These are phyloP conservation scores for Kwoniella botswanensis DNA, from an alignment of 768 basidiomycete species.

Conservation along the genomic window DNA sequence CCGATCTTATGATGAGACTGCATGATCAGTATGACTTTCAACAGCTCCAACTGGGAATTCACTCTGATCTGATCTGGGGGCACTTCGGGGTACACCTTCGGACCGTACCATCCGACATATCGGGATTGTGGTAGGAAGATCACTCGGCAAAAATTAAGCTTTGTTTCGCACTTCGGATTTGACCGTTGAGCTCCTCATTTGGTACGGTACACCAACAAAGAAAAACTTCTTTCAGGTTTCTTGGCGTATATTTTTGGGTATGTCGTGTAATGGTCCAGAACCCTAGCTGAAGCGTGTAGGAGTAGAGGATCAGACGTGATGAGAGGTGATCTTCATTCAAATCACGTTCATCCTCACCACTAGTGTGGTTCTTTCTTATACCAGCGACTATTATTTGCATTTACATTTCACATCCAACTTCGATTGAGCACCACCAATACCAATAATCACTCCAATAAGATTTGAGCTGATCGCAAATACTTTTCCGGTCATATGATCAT, in stretches of 20 bases:
- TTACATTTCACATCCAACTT: not conserved
- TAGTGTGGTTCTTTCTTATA: not conserved
- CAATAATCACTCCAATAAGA: too few relatives aligned
- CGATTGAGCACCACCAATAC: too few relatives aligned
- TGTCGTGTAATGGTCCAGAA: not conserved
- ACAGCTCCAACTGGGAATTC: too few relatives aligned
- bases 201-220: too few relatives aligned
- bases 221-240: not conserved
- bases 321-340: not conserved
- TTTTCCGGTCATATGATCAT: not conserved
- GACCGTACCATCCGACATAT: not conserved
- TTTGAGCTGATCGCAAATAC: not conserved
- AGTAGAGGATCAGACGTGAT: not conserved
- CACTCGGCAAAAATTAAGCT: not conserved
- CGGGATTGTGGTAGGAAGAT: not conserved
- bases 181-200: slow-evolving; percentile 4
- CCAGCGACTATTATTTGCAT: not conserved
- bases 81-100: not conserved
- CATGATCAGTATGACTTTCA: too few relatives aligned
- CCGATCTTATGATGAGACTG: too few relatives aligned
- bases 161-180: not conserved
- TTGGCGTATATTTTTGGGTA: not conserved
- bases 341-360: too few relatives aligned
- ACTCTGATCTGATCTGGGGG: too few relatives aligned
- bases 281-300: not conserved